Base-by-base conservation (phyloP, 345 rosid species). In the Hirschfeldia incana region DNA sequence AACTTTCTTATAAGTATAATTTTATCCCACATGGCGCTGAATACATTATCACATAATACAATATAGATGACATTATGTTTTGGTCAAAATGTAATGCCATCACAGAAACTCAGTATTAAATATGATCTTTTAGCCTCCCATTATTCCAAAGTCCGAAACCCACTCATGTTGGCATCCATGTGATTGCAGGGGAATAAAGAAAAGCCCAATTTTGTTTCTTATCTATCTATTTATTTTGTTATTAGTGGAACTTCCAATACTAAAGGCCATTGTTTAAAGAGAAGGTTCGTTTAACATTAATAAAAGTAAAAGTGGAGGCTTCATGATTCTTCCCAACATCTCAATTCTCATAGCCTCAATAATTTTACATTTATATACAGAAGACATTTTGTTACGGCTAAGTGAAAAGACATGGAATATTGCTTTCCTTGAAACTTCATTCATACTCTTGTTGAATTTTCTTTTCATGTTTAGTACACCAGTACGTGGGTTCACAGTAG, bases 201-300 rank as follows among this genome's bases (percentile, higher is more conserved):
- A 44, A 60, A 59, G 11, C 17, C 37, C 17, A 60, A 61, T 34
- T 32, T 49, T 62, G 70, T 72, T 78, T 58, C 60, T 66, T 39
- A 59, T 65, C 3, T 9, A 65, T 60, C 46, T 13, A 67, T 9
- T 59, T 58, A 10, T 66, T 28, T 66, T 4, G 57, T 49, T 9
- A 59, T 27, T 61, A 79, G 83, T 79, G 78, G 71, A 63, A 74
- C 37, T 74, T 61, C 83, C 83, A 79, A 79, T 69, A 16, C 74
- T 74, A 79, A 79, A 34, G 78, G 82, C 74, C 65, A 67, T 61
- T 62, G 78, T 73, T 67, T 79, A 79, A 79, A 79, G 82, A 4
- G 9, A 6, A 78, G 62, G 67, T 73, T 78, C 64, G 74, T 73
- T 33, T 44, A 60, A 73, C 65, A 51, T 46, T 13, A 42, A 51